These are phyloP conservation scores for Chrysopogon serrulatus DNA, from an alignment of 176 grass and related monocot species.

Conservation along the genomic window DNA sequence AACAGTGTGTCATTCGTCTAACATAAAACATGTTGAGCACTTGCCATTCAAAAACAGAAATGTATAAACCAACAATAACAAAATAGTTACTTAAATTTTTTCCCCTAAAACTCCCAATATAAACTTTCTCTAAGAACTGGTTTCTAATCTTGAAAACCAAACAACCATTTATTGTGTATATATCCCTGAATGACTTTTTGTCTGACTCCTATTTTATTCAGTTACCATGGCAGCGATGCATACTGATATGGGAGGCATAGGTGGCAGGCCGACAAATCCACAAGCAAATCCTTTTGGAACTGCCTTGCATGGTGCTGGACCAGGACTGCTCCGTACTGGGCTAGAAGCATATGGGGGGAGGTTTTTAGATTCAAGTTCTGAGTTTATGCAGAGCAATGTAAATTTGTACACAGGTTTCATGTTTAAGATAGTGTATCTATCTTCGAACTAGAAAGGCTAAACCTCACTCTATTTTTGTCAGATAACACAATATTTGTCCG, in stretches of 20 bases:
- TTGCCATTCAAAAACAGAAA: not conserved
- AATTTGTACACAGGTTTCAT: not conserved
- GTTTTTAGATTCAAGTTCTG: conserved; percentile 67
- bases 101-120: not conserved
- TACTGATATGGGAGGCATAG: conserved; percentile 29
- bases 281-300: conserved; percentile 66
- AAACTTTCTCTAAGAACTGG: not conserved
- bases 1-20: not conserved
- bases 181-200: not conserved
- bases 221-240: conserved; percentile 34
- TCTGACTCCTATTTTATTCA: conserved; percentile 17
- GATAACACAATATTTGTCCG: conserved; percentile 64
- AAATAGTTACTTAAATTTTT: not conserved
- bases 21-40: not conserved
- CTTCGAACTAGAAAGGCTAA: not conserved
- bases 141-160: not conserved
- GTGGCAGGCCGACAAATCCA: conserved; percentile 3
- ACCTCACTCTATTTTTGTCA: conserved; percentile 11
- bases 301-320: conserved; percentile 72
- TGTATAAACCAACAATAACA: not conserved
- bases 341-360: conserved; percentile 67
- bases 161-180: not conserved
- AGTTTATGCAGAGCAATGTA: conserved; percentile 93
- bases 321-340: conserved; percentile 64
- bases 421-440: not conserved